These are phyloP conservation scores for Carex myosuroides DNA, from an alignment of 176 grass and related monocot species.

Conservation along the genomic window DNA sequence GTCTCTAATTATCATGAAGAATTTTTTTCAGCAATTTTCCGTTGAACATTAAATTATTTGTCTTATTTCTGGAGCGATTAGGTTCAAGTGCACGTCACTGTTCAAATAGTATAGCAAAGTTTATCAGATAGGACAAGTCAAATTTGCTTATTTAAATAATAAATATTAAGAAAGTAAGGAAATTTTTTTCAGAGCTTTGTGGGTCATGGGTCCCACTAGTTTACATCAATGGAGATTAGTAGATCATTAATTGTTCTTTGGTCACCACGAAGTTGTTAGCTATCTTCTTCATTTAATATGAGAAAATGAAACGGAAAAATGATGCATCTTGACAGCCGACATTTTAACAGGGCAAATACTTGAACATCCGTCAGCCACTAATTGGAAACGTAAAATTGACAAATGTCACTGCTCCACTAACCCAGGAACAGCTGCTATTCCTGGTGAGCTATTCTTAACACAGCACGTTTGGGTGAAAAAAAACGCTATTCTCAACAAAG, in stretches of 20 bases:
- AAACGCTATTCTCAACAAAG: no score
- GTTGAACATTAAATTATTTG: neutral
- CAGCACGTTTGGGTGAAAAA: no score
- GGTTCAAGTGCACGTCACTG: neutral
- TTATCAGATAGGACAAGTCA: neutral
- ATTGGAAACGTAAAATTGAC: no score
- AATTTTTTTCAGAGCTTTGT: neutral
- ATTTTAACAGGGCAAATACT: neutral
- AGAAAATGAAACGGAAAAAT: neutral
- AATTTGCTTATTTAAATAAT: neutral
- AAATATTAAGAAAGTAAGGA: neutral
- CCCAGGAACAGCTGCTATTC: no score
- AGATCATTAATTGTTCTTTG: neutral
- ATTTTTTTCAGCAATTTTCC: neutral
- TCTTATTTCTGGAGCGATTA: neutral
- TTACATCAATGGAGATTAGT: neutral
- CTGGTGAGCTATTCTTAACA: no score
- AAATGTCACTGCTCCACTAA: no score
- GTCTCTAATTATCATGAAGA: neutral
- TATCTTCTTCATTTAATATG: neutral
- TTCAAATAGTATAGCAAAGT: neutral
- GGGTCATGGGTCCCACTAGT: constrained; percentile 4
- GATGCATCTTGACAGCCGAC: neutral
- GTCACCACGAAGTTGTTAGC: neutral
- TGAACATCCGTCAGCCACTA: no score